Base-by-base conservation (phyloP, 768 basidiomycete species). In the Tremella fuciformis region DNA sequence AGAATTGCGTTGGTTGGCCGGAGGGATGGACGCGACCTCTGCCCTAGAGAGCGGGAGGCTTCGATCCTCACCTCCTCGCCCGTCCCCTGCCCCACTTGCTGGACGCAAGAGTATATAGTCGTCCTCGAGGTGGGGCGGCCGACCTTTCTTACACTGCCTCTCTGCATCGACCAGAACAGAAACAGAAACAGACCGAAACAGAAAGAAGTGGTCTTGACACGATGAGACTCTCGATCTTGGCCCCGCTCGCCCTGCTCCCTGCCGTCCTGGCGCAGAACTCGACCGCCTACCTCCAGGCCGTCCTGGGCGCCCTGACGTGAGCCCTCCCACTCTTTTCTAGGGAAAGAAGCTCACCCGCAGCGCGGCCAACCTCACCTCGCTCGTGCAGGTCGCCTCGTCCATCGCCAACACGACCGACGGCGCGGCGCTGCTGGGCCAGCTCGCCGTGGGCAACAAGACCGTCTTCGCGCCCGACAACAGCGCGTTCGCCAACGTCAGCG, bases 391-490 rank as follows among this genome's bases (percentile, higher is more conserved):
- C 29, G 76, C 81, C 4, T 56, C 68, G 15, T 70, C 70, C 42
- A 71, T 86, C 69, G 83, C 83, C 50, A 64, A 74, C 25, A 83
- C 81, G 15, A 51, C 73, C 13, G 67, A 59, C 7, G 86, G 84
- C 4, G 73, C 78, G 56, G 62, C 67, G 16, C 70, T 86, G n/a
- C 74, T 85, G 34, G 47, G 66, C 6, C 62, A 79, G 55, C 74
- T 79, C 15, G 57, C 62, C n/a, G 25, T 41, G 11, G 68, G 66
- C 39, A 72, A 72, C 67, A 69, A 73, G 58, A 82, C 84, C 0
- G 60, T 87, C 13, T 86, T 87, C 67, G 83, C 82, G 0, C 85
- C 86, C 2, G 80, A 73, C 51, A 80, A 87, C 63, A 64, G 68
- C 1, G 85, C 87, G 3, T 80, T 79, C 51, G 48, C 68, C 7